Conservation (phyloP, 2,329 filamentous ascomycete species). For the Blumeriella jaapii region DNA sequence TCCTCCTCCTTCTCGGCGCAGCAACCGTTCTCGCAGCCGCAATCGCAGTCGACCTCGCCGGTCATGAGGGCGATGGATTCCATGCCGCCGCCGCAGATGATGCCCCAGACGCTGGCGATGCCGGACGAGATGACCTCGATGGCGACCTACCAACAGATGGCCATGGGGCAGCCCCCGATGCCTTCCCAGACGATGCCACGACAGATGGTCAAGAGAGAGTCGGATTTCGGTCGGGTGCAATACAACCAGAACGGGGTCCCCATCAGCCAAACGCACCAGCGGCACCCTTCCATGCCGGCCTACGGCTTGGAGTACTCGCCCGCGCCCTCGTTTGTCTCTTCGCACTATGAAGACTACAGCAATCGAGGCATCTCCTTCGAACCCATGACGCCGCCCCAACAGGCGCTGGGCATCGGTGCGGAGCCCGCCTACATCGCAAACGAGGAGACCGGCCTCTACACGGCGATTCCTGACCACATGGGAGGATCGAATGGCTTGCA, state of each 20-base stretch:
- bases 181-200: constrained; percentile 39
- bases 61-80: constrained; percentile 84
- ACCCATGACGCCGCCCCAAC: constrained; percentile 90
- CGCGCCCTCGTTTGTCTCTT: constrained; percentile 96
- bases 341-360: constrained; percentile 96
- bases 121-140: constrained; percentile 52
- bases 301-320: constrained; percentile 95
- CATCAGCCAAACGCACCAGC: constrained; percentile 71
- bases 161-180: constrained; percentile 42
- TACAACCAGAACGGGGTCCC: constrained; percentile 91
- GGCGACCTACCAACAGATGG: constrained; percentile 56
- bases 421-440: constrained; percentile 97
- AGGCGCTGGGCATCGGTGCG: constrained; percentile 65
- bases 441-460: constrained; percentile 93
- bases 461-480: constrained; percentile 81
- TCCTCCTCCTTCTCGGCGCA: constrained; percentile 91
- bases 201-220: constrained; percentile 76
- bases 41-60: constrained; percentile 76
- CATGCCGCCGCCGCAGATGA: constrained; percentile 86
- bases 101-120: constrained; percentile 46
- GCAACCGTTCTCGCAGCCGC: constrained; percentile 39
- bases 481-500: constrained; percentile 63
- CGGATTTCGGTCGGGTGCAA: constrained; percentile 69
- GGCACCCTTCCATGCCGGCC: constrained; percentile 96
- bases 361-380: constrained; percentile 93